Evolutionary conservation across 179 eudicot genomes (phyloP).

Genomic region (Silene coronaria): DNA sequence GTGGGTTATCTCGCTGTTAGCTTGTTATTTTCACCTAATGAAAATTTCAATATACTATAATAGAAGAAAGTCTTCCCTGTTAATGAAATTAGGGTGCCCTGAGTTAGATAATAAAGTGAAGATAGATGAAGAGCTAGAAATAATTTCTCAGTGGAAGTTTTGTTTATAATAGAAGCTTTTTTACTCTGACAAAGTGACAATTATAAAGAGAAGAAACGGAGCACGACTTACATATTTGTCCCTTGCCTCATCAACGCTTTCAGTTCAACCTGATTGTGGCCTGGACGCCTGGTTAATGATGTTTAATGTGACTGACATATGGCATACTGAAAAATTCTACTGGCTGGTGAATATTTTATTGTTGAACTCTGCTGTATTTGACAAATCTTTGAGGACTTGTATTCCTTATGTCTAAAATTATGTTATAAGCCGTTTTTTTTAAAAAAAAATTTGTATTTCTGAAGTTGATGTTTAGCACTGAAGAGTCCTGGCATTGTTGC

Average conservation of each 20-base stretch:
- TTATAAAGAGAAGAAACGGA: neutral
- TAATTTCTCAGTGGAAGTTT: neutral
- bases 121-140: neutral
- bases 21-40: neutral
- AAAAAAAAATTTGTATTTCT: too few species aligned
- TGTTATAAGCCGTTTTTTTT: neutral
- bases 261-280: slow-evolving; percentile 1
- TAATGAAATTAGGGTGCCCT: neutral
- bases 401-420: neutral
- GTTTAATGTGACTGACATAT: neutral
- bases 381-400: neutral
- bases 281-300: neutral
- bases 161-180: too few species aligned
- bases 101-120: neutral
- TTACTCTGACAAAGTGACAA: neutral
- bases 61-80: neutral
- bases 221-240: neutral
- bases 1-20: neutral
- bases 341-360: neutral
- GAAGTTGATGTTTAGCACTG: neutral
- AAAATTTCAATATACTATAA: too few species aligned
- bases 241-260: neutral
- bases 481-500: neutral
- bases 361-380: neutral
- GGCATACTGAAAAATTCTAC: neutral